Percentiles rank a stretch among this genome's conserved stretches.
phyloP scores from a whole-genome alignment of 257 asterid genomes.

The Mentha longifolia region DNA sequence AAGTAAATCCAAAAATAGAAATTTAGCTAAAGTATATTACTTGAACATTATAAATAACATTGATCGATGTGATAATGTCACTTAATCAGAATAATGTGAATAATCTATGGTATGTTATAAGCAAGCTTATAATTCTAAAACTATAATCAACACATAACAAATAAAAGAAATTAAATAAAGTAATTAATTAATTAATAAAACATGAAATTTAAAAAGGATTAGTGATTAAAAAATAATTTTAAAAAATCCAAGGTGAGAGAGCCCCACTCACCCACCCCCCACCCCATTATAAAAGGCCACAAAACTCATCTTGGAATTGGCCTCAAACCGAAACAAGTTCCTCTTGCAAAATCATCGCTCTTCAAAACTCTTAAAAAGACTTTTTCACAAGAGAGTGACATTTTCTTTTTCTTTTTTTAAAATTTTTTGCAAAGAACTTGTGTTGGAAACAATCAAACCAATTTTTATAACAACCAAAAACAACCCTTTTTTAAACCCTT shows the following conservation, averaged over 20 bases:
- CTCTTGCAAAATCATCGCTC: background rate
- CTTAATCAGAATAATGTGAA: no score
- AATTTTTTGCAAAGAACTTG: no score
- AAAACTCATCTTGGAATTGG: background rate
- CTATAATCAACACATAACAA: no score
- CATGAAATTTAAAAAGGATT: background rate
- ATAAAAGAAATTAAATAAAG: background rate
- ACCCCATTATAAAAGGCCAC: constrained; percentile 30
- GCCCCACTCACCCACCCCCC: constrained; percentile 9
- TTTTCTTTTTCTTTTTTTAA: background rate
- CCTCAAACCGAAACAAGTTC: constrained; percentile 8
- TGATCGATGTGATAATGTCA: no score
- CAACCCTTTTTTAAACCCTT: background rate
- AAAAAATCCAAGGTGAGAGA: background rate
- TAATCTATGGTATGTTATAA: no score
- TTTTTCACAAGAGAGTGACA: background rate
- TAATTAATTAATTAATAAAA: background rate
- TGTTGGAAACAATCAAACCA: background rate
- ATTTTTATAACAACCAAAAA: background rate
- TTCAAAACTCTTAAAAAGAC: background rate
- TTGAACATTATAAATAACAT: no score
- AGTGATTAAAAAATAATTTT: no score
- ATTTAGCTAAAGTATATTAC: background rate
- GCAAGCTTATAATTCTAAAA: no score
- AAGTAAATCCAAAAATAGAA: no score